Conservation (phyloP, 768 basidiomycete species). For the Kwoniella shandongensis region DNA sequence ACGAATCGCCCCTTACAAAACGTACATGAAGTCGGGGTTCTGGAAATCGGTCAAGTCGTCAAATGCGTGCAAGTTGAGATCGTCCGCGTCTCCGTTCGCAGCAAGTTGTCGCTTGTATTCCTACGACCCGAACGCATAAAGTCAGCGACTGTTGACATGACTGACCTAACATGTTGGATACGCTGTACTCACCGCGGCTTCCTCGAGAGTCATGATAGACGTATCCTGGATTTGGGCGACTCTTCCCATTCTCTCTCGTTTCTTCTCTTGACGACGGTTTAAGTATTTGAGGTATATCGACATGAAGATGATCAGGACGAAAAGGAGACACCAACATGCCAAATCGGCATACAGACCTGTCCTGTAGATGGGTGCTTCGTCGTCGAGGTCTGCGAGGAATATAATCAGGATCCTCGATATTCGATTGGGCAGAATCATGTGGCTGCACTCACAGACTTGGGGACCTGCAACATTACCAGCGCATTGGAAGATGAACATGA, state of each 20-base stretch:
- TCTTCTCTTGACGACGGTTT: constrained; percentile 55
- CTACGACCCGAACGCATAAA: constrained; percentile 1
- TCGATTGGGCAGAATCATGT: not conserved
- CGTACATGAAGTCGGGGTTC: constrained; percentile 40
- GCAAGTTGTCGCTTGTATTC: constrained; percentile 23
- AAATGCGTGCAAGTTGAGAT: constrained; percentile 30
- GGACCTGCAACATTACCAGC: constrained; percentile 40
- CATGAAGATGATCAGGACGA: constrained; percentile 54
- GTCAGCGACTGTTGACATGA: too few species aligned
- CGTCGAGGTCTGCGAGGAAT: constrained; percentile 11
- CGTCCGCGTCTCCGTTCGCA: constrained; percentile 7
- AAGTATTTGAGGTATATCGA: constrained; percentile 54
- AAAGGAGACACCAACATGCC: constrained; percentile 55
- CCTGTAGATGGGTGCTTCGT: constrained; percentile 49
- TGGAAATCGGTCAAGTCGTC: constrained; percentile 42
- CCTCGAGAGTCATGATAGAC: constrained; percentile 49
- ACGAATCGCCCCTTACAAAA: constrained; percentile 13
- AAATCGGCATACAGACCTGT: constrained; percentile 56
- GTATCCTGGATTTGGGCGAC: constrained; percentile 53
- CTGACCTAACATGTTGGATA: too few species aligned
- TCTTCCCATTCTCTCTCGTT: constrained; percentile 54
- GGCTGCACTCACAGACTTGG: constrained; percentile 23
- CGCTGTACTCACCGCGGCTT: constrained; percentile 25
- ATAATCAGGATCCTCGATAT: not conserved
- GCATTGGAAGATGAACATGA: constrained; percentile 29